Percentiles rank a stretch among this genome's conserved stretches.
Conservation (phyloP, 164 flowering plant species). For the Berberis vulgaris region DNA sequence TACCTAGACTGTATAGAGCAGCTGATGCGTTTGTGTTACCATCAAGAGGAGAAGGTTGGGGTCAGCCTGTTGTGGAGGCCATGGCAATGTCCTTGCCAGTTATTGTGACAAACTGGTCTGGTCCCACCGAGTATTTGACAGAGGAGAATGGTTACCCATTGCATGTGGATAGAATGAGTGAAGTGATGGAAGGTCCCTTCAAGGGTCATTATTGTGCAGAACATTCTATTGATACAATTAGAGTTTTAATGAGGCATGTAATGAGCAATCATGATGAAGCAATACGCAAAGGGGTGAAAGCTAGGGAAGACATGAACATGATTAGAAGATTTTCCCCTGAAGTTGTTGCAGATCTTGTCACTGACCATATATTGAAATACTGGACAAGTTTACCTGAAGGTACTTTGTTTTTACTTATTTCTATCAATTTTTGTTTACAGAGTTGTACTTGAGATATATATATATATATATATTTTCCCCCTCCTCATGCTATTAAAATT, state of each 20-base stretch:
- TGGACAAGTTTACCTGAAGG: slow-evolving; percentile 3
- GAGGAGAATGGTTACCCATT: slow-evolving; percentile 58
- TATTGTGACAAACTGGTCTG: slow-evolving; percentile 77
- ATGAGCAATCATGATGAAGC: slow-evolving; percentile 44
- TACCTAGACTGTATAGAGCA: slow-evolving; percentile 56
- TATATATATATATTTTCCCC: no score
- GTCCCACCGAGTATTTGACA: slow-evolving; percentile 63
- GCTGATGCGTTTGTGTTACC: slow-evolving; percentile 73
- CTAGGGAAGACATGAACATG: slow-evolving; percentile 51
- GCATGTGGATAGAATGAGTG: slow-evolving; percentile 51
- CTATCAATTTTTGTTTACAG: no score
- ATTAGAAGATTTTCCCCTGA: slow-evolving; percentile 50
- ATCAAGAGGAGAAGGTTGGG: slow-evolving; percentile 86
- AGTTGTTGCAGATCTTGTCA: slow-evolving; percentile 48
- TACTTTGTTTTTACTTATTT: neutral
- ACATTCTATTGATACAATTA: slow-evolving; percentile 46
- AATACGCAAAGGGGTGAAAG: slow-evolving; percentile 35
- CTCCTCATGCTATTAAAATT: no score
- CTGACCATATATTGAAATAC: slow-evolving; percentile 26
- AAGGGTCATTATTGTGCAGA: slow-evolving; percentile 80
- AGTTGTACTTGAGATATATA: no score
- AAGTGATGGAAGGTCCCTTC: slow-evolving; percentile 67
- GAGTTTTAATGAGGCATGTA: slow-evolving; percentile 52
- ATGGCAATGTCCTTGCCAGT: slow-evolving; percentile 79
- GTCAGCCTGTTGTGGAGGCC: slow-evolving; percentile 69